Evolutionary conservation across 148 eudicot genomes (phyloP), one percentile per base, ranked within the genome.

Genomic region (Amaranthus cruentus): DNA sequence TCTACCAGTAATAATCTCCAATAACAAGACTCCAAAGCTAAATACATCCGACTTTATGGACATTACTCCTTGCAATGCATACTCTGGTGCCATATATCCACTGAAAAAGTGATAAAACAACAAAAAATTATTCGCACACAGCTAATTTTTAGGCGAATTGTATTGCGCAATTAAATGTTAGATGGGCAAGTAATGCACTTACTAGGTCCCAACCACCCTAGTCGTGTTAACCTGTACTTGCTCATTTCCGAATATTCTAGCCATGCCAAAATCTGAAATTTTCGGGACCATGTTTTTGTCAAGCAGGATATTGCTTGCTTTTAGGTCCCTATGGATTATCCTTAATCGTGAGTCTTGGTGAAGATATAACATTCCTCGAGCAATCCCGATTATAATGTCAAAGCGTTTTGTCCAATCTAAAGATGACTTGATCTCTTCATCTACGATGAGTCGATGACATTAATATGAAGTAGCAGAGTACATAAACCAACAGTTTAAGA

Each of bases 21-120:
- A 55, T 21, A 86, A 81, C 54, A 86, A 46, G 15, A 86, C 82
- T 10, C 89, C 89, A 2, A 86, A 84, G 73, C 87, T 86, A 57
- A 77, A 86, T 3, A 86, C 87, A 49, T 84, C 85, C 5, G 89
- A 86, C 67, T 84, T 86, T 18, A 76, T 50, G 2, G 87, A 86
- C 55, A 84, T 82, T 14, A 66, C 55, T 2, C 85, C 89, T 55
- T 80, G 75, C 71, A 80, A 66, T 3, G 80, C 87, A n/a, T 86
- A 86, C 55, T 86, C 89, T 0, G 81, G 89, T 62, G 89, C 78
- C 89, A 86, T 86, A 49, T 82, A 86, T 0, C 89, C 85, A 73
- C 83, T 86, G 72, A 69, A 75, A 7, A 47, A 55, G 67, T 55
- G 38, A 4, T 8, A 9, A 72, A 52, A 18, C 9, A 57, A 55